Base-by-base conservation (phyloP, 148 eudicot species). In the Pharnaceum exiguum region DNA sequence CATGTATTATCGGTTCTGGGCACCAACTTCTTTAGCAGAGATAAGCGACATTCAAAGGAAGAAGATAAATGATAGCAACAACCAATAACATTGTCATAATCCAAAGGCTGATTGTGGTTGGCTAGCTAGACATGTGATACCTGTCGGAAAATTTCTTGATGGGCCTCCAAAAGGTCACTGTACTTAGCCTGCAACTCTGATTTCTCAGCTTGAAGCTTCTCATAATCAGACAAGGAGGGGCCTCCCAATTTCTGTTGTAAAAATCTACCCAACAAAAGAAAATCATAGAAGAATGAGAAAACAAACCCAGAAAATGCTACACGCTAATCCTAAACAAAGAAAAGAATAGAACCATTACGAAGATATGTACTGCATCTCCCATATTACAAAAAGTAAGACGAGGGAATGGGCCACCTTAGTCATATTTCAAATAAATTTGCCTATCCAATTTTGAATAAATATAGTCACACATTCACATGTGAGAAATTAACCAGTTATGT, bases 201-300 rank as follows among this genome's bases (percentile, higher is more conserved):
- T 74, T 82, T 43, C 70, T 82, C 90, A 36, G 84, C 75, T 70
- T 87, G 82, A 59, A 91, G 79, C 73, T 81, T 87, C 74, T 87
- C 96, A 64, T 73, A 77, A 18, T 91, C 97, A 5, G 79, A 75
- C 17, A 82, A 12, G 21, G 71, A 68, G 18, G 96, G 97, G 55
- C 96, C 97, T 28, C 97, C 97, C 56, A 91, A 52, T 61, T 91
- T 87, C 67, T 87, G 97, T 52, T 91, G 97, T 52, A 91, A 64
- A 65, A 91, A 87, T 68, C 97, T 91, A 74, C 16, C n/a, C n/a
- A n/a, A 11, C 55, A 39, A 52, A 22, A 15, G 7, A 48, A 50
- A 44, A 8, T 51, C 35, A 30, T 29, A n/a, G 19, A 17, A 27
- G 2, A 28, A 37, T 55, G 10, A 60, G 7, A 11, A n/a, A 63